Evolutionary conservation across 1,284 basidiomycete genomes (phyloP).

Genomic region (Cutaneotrichosporon spelunceum): DNA sequence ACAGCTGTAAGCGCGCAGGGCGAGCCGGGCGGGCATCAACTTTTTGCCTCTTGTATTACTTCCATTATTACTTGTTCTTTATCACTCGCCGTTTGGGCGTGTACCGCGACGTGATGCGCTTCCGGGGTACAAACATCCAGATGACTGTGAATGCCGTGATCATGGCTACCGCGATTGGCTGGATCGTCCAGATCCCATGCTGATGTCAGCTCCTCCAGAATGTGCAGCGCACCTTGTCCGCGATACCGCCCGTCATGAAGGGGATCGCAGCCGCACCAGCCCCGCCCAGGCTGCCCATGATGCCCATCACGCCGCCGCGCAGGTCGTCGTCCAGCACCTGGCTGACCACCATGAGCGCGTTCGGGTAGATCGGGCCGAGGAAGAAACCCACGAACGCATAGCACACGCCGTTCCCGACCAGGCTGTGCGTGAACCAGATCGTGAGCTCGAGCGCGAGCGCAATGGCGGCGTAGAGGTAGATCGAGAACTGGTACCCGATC

Average conservation of each 20-base stretch:
- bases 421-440: conserved; percentile 61
- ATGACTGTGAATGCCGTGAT: conserved; percentile 12
- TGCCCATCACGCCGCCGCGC: conserved; percentile 61
- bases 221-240: conserved; percentile 11
- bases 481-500: conserved; percentile 27
- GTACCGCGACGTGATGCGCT: conserved; percentile 7
- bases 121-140: conserved; percentile 18
- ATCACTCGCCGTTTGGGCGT: background rate
- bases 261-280: conserved; percentile 63
- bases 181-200: conserved; percentile 24
- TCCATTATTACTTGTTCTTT: background rate
- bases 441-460: conserved; percentile 55
- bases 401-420: conserved; percentile 57
- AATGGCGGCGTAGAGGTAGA: conserved; percentile 27
- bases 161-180: conserved; percentile 21
- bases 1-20: conserved; percentile 47
- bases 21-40: conserved; percentile 47
- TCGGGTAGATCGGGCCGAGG: conserved; percentile 59
- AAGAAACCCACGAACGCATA: conserved; percentile 58
- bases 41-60: conserved; percentile 27
- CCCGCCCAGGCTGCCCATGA: conserved; percentile 60
- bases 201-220: background rate
- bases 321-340: conserved; percentile 60
- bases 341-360: conserved; percentile 60
- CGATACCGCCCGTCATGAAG: conserved; percentile 45